Percentiles rank a stretch among this genome's conserved stretches.
Evolutionary conservation across 805 yeast species (phyloP).

Genomic region (Zygotorulaspora chibaensis): DNA sequence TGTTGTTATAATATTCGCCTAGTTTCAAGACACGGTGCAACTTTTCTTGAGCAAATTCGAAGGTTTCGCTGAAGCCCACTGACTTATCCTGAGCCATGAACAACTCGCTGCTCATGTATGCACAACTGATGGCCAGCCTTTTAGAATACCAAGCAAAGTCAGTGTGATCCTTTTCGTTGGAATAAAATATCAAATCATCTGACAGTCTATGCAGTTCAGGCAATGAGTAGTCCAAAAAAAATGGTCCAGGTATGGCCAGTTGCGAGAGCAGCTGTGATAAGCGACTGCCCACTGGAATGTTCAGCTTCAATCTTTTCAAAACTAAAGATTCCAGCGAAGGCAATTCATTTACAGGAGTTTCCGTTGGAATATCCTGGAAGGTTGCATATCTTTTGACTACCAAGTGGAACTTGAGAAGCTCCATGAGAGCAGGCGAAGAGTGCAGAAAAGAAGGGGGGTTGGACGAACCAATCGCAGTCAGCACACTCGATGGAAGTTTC

Average conservation of each 20-base stretch:
- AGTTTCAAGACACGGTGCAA: constrained; percentile 48
- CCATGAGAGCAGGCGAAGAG: constrained; percentile 36
- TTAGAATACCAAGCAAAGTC: constrained; percentile 94
- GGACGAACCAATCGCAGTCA: constrained; percentile 30
- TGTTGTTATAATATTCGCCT: constrained; percentile 57
- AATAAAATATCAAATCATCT: constrained; percentile 76
- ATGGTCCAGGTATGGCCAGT: constrained; percentile 58
- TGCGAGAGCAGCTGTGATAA: constrained; percentile 45
- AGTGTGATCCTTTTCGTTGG: constrained; percentile 67
- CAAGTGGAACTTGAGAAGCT: constrained; percentile 54
- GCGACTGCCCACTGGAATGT: constrained; percentile 36
- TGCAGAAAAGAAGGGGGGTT: constrained; percentile 33
- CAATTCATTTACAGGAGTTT: constrained; percentile 27
- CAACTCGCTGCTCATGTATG: constrained; percentile 71
- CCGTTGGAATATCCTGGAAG: constrained; percentile 35
- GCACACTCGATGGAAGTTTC: constrained; percentile 25
- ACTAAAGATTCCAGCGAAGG: constrained; percentile 41
- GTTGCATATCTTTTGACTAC: constrained; percentile 46
- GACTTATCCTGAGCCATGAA: constrained; percentile 77
- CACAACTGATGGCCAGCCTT: constrained; percentile 62
- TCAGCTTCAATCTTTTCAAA: constrained; percentile 46
- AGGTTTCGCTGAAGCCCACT: constrained; percentile 49
- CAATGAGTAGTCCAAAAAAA: constrained; percentile 47
- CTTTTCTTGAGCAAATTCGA: constrained; percentile 58
- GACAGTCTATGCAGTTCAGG: constrained; percentile 68